Base-by-base conservation (phyloP, 805 yeast species). In the Barnettozyma botsteinii region DNA sequence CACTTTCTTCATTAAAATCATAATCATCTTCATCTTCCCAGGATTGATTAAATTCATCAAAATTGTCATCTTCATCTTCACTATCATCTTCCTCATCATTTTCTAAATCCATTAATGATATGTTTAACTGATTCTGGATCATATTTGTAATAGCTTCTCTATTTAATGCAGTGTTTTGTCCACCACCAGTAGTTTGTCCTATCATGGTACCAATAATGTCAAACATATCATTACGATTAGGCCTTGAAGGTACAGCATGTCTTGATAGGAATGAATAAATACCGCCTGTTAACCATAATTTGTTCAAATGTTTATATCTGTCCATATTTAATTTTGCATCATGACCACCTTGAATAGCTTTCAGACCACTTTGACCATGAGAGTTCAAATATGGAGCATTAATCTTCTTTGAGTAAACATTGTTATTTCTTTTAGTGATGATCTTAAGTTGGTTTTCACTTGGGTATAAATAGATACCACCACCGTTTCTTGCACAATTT, bases 281-380 rank as follows among this genome's bases (percentile, higher is more conserved):
- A 13, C 74, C 79, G 49, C 79, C 81, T 46, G 69, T 73, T 26
- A 82, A 57, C 84, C 85, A 85, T 32, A 73, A 56, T 35, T 69
- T 70, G 49, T 73, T 80, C 47, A 83, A 60, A 45, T 75, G 69
- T 26, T 67, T 62, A 57, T 75, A 81, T 39, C 94, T 68, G 19
- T 62, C 65, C 14, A 61, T 46, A 51, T 72, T 73, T 42, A 84
- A 64, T 0, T 64, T 65, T 0, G 85, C 85, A 24, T 68, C 51
- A 40, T 70, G 75, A 33, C 79, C 83, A 14, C 76, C 73, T 12
- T 72, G 70, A 45, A 69, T 64, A 3, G 78, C 67, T 15, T 72
- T 72, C 9, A 67, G 65, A 24, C 83, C 83, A 4, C 81, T 72
- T 56, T 85, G 93, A 18, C 94, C 94, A 58, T 83, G 88, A 5